Conservation (phyloP, 352 stramenopile species). For the Achlya hypogyna region DNA sequence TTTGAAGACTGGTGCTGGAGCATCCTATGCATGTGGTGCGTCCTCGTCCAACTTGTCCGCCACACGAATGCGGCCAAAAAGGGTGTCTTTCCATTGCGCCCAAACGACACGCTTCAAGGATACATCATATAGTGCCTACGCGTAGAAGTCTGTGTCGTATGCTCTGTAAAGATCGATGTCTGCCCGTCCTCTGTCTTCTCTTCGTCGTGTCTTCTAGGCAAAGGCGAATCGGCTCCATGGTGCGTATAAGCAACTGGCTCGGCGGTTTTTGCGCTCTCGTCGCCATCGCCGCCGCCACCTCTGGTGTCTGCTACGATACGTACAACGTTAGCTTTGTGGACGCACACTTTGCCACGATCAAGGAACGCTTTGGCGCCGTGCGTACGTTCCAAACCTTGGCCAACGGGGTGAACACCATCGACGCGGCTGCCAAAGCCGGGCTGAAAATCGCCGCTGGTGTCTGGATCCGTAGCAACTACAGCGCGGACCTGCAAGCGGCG, state of each 20-base stretch:
- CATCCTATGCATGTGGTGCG: background rate
- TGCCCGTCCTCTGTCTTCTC: background rate
- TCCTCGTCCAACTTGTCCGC: background rate
- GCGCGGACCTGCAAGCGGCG: conserved; percentile 28
- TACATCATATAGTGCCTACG: no score
- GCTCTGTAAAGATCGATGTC: background rate
- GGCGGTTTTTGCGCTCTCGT: background rate
- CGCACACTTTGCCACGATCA: conserved; percentile 12
- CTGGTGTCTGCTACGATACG: conserved; percentile 16
- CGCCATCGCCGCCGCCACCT: background rate
- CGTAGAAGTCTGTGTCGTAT: background rate
- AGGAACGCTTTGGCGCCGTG: conserved; percentile 36
- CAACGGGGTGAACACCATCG: conserved; percentile 40
- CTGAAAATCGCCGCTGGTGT: conserved; percentile 53
- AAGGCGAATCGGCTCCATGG: no score
- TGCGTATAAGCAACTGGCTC: background rate
- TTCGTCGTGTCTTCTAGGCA: no score
- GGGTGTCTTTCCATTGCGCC: background rate
- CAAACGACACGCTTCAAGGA: conserved; percentile 10
- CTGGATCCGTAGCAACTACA: conserved; percentile 32
- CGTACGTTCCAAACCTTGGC: conserved; percentile 63
- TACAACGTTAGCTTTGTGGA: background rate
- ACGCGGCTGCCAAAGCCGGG: conserved; percentile 29
- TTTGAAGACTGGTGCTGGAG: conserved; percentile 8
- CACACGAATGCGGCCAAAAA: background rate